Evolutionary conservation across 257 asterid species (phyloP), one percentile per base, ranked within the genome.

Genomic region (Primulina eburnea): DNA sequence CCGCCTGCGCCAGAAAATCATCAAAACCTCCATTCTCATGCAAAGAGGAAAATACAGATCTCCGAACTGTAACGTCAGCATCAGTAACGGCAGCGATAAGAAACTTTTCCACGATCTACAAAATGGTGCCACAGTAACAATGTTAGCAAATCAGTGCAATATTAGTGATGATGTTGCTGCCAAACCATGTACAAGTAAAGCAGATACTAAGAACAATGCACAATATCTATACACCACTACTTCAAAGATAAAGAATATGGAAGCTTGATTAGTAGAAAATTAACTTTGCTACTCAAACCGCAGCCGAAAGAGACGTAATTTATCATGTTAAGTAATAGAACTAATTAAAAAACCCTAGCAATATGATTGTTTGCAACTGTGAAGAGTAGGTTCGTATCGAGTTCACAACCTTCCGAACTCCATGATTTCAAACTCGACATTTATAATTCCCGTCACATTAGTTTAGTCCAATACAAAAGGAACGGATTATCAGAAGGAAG

Each of bases 41-140:
- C 73, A 94, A 81, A 69, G 92, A 88, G 57, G 87, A 86, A 82
- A 91, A 94, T 75, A 94, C 84, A 57, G 99, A 91, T 62, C 80
- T 85, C 32, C 99, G 86, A 80, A 94, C 99, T 67, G 80, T 83
- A 78, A 91, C 97, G 78, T 89, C 97, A 52, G 96, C 92, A 81
- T 94, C 99, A 52, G 97, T 96, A 69, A 91, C 97, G 61, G 99
- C 99, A 8, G 99, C 88, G 35, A 80, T 85, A 59, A 94, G 96
- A 80, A 91, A 96, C 80, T 88, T 94, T 73, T 80, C 93, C 80
- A 94, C 92, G 75, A 94, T 91, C 99, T 94, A 88, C 86, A 75
- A 52, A 38, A 59, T 62, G 64, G 18, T 38, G 14, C 30, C 71
- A 73, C 52, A 40, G 37, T 10, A 57, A 59, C 30, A 12, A 67